Base-by-base conservation (phyloP, 2,329 filamentous ascomycete species). In the Cordyceps tenuipes region DNA sequence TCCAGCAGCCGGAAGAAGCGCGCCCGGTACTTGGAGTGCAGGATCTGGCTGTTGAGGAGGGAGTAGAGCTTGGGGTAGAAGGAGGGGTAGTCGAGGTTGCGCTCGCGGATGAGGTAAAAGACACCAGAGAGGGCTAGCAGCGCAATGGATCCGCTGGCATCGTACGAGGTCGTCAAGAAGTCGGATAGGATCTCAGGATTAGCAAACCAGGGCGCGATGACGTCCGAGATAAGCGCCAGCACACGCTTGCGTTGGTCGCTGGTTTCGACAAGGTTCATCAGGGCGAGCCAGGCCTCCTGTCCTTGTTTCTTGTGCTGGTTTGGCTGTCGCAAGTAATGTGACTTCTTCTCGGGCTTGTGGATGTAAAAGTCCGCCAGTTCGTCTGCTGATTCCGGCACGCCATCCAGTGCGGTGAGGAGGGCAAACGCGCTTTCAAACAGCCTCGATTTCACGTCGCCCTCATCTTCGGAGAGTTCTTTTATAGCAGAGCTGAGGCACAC, bases 1-100 rank as follows among this genome's bases (percentile, higher is more conserved):
- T 97, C 91, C 61, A 99, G 77, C 17, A 97, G 81, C 55, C 94
- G 88, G 76, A 99, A 94, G 76, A 99, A 97, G 60, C 88, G 86
- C 21, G 92, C 95, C 56, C 94, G 87, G 76, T 99, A 89, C 74
- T 94, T 96, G 21, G 92, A 96, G 76, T 99, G 92, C 51, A 99
- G 79, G 9, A 97, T 82, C 53, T 90, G 85, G 43, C 86, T 82
- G 74, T 97, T 90, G 3, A 99, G 82, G 1, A 99, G 81, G 10
- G 91, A 95, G 76, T 99, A 99, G 2, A 99, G 85, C 72, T 97
- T 97, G 57, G 81, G 76, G 75, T 96, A 99, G 76, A 99, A 99
- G 36, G 87, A 87, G 1, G 92, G 91, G 72, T 99, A 99, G 75
- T 99, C 94, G 62, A 99, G 81, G 71, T 99, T 99, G 70, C 90